Conservation (phyloP, 257 asterid species). For the Marsdenia floribunda region DNA sequence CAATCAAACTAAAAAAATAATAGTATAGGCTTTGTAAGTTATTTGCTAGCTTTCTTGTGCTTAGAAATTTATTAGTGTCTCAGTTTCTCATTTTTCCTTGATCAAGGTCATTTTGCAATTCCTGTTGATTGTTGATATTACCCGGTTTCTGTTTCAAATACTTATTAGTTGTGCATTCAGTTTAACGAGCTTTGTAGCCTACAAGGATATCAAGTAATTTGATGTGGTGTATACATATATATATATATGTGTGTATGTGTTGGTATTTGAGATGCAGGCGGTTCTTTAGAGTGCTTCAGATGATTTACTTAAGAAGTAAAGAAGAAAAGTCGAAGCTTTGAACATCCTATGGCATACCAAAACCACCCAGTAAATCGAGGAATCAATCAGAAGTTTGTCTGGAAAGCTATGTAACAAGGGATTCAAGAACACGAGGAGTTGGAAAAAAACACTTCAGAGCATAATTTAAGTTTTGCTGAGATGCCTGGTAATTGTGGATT, state of each 20-base stretch:
- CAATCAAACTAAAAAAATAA: background rate
- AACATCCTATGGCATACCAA: background rate
- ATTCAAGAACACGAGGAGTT: background rate
- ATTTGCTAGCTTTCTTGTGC: background rate
- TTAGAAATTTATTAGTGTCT: background rate
- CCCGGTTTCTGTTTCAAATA: background rate
- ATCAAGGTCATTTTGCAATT: background rate
- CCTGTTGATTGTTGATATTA: background rate
- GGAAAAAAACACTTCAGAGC: background rate
- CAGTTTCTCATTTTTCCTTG: background rate
- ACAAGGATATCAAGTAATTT: background rate
- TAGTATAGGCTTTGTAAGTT: background rate
- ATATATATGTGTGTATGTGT: too few relatives aligned
- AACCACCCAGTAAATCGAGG: background rate
- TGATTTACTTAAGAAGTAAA: background rate
- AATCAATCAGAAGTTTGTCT: background rate
- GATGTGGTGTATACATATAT: too few relatives aligned
- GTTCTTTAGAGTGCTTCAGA: conserved; percentile 2
- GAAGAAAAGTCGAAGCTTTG: background rate
- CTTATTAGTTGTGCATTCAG: background rate
- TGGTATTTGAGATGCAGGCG: background rate
- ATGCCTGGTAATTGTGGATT: background rate
- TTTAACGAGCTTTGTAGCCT: background rate
- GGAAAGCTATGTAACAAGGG: background rate
- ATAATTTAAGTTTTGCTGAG: background rate